These are phyloP conservation scores for Pseudozyma hubeiensis DNA, from an alignment of 1,284 basidiomycete genomes.

Conservation along the genomic window DNA sequence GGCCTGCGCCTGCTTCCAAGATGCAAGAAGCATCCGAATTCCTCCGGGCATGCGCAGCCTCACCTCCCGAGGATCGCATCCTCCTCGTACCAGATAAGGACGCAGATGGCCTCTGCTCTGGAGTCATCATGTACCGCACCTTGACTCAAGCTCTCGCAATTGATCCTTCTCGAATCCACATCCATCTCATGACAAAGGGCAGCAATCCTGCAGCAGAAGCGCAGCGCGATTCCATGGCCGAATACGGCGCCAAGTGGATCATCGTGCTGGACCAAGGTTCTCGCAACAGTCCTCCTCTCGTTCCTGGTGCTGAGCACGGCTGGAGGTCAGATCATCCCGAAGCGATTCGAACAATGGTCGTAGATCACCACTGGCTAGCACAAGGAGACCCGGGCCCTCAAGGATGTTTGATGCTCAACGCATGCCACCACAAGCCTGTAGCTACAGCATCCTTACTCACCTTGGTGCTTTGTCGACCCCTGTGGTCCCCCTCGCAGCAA, in stretches of 20 bases:
- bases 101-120: constrained; percentile 54
- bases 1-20: constrained; percentile 26
- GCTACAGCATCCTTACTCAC: constrained; percentile 51
- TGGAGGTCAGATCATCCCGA: constrained; percentile 27
- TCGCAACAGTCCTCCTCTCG: constrained; percentile 44
- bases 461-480: constrained; percentile 50
- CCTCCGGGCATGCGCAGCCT: constrained; percentile 20
- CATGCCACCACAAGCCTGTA: constrained; percentile 48
- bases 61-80: constrained; percentile 18
- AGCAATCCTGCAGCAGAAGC: constrained; percentile 27
- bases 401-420: constrained; percentile 55
- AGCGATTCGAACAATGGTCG: constrained; percentile 42
- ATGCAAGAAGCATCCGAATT: constrained; percentile 39
- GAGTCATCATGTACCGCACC: constrained; percentile 55
- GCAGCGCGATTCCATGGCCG: constrained; percentile 36
- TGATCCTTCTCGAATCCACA: constrained; percentile 26
- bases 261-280: constrained; percentile 60
- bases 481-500: constrained; percentile 20
- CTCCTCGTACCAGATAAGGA: constrained; percentile 57
- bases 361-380: constrained; percentile 55
- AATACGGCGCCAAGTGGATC: constrained; percentile 43
- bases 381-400: constrained; percentile 31
- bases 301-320: constrained; percentile 46
- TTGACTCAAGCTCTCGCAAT: constrained; percentile 36
- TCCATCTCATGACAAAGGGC: constrained; percentile 56